Evolutionary conservation across 2,329 filamentous ascomycete genomes (phyloP).

Genomic region (Ophiostoma australiae): DNA sequence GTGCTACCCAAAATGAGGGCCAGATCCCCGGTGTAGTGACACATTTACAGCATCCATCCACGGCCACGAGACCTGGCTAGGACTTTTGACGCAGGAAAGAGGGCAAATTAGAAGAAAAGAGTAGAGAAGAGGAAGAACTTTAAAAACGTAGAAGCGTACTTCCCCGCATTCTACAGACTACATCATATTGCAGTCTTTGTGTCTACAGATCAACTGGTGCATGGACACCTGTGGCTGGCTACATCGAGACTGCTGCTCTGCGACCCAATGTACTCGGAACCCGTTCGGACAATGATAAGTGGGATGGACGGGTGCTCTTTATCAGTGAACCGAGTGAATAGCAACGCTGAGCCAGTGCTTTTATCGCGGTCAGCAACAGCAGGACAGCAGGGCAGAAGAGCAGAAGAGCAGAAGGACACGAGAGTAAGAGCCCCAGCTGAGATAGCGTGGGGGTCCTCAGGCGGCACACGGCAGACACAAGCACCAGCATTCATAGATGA

Average conservation of each 20-base stretch:
- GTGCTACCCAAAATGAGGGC: background rate
- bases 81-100: background rate
- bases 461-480: background rate
- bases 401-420: too few relatives aligned
- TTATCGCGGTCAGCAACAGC: background rate
- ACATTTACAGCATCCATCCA: slow-evolving; percentile 1
- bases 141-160: background rate
- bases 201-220: background rate
- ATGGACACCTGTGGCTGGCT: background rate
- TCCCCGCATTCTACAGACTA: background rate
- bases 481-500: background rate
- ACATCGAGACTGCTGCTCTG: background rate
- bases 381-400: too few relatives aligned
- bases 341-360: background rate
- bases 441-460: background rate
- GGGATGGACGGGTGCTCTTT: background rate
- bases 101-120: background rate
- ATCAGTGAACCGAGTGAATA: background rate
- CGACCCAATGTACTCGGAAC: background rate
- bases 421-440: background rate
- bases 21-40: background rate
- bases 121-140: too few relatives aligned
- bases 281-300: background rate
- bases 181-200: background rate
- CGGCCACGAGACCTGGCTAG: slow-evolving; percentile 1